Conservation (phyloP, 176 grass and related monocot genomes). For the Carex littledalei region DNA sequence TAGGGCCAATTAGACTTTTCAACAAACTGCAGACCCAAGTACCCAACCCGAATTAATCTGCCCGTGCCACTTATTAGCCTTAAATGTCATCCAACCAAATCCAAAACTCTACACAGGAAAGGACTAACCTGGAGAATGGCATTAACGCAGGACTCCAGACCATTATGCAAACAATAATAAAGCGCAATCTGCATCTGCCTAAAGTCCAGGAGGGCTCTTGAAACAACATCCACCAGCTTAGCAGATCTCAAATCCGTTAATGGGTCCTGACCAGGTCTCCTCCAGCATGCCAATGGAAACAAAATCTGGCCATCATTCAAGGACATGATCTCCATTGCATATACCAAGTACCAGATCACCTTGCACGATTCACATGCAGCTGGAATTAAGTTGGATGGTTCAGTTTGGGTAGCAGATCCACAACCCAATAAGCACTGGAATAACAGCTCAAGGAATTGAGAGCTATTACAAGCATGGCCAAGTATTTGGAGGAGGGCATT, state of each 20-base stretch:
- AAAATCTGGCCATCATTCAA: constrained; percentile 46
- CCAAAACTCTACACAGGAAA: neutral
- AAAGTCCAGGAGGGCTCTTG: constrained; percentile 59
- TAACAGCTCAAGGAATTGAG: constrained; percentile 54
- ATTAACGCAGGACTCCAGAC: constrained; percentile 78
- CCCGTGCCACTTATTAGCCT: neutral
- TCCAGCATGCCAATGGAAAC: constrained; percentile 71
- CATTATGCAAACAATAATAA: constrained; percentile 89
- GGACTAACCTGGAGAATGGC: constrained; percentile 77
- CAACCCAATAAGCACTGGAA: constrained; percentile 61
- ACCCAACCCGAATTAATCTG: neutral
- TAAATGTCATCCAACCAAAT: neutral
- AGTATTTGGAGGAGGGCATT: constrained; percentile 55
- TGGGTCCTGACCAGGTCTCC: constrained; percentile 38
- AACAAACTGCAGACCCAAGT: neutral
- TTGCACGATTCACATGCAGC: constrained; percentile 96
- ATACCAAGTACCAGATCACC: constrained; percentile 83
- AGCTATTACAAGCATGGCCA: constrained; percentile 50
- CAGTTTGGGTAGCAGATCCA: constrained; percentile 56
- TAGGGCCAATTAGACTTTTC: neutral
- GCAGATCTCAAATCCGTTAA: constrained; percentile 42
- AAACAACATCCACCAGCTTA: constrained; percentile 56
- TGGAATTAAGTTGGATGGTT: constrained; percentile 87
- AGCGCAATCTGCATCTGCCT: constrained; percentile 72
- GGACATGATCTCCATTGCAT: constrained; percentile 73